A percentile compares a stretch with the other conserved stretches of the same genome.
Conservation (phyloP, 257 asterid genomes). For the Ballota nigra region DNA sequence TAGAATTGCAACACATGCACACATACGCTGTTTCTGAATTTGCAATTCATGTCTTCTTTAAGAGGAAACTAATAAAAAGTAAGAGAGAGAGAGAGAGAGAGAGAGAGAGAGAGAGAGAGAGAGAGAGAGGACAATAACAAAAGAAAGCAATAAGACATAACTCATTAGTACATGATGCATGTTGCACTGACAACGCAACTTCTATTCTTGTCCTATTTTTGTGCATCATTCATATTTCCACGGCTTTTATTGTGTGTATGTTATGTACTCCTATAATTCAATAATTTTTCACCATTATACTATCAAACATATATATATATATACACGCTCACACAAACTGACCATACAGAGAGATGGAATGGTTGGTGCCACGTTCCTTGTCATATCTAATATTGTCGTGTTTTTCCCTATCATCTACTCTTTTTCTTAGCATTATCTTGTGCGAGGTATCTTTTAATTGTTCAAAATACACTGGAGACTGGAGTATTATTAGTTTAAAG, state of each 20-base stretch:
- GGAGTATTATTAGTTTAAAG: no score
- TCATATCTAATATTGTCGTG: neutral
- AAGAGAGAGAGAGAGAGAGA: neutral
- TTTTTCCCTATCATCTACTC: no score
- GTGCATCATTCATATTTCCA: neutral
- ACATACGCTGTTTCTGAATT: neutral
- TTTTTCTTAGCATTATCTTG: neutral
- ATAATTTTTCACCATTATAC: no score
- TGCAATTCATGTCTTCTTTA: neutral
- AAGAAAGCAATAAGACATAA: no score
- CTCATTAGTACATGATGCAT: neutral
- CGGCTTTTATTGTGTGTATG: no score
- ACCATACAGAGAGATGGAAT: constrained; percentile 7
- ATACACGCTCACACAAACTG: no score
- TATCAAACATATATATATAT: no score
- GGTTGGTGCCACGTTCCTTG: constrained; percentile 3
- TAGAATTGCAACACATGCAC: constrained; percentile 12
- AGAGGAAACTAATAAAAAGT: neutral
- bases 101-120: neutral
- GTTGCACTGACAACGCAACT: neutral
- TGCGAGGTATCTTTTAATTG: neutral
- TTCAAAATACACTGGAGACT: neutral
- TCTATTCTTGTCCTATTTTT: constrained; percentile 13
- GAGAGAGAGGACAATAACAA: no score
- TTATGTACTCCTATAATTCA: no score